Base-by-base conservation (phyloP, 1,139 yeast species). In the Pichia sp. region DNA sequence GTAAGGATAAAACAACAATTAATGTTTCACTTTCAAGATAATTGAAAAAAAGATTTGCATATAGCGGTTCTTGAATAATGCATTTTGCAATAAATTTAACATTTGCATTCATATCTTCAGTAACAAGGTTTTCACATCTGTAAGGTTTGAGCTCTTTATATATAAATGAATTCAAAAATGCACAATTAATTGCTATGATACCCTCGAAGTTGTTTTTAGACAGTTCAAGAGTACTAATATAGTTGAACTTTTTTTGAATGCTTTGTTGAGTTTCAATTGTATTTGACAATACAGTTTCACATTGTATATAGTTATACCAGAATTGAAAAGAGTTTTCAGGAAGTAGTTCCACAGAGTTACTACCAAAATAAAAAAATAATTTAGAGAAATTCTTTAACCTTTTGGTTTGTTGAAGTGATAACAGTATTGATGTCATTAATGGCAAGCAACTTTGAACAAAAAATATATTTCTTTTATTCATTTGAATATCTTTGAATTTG, bases 361-460 rank as follows among this genome's bases (percentile, higher is more conserved):
- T 58, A 3, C 64, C 67, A 36, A 47, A 53, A 40, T 58, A 58
- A 43, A 59, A 62, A 6, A 55, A 48, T 16, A 64, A 38, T 35
- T 57, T 59, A 11, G 63, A 53, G 18, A 63, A 49, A 45, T 62
- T 63, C 12, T 20, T 29, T 3, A 43, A 12, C 15, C 34, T 24
- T 24, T 32, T 40, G 11, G 4, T 23, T 8, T 40, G 25, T 22
- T 30, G n/a, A 13, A 27, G n/a, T 16, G 43, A 29, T n/a, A 40
- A 13, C 18, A 36, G 18, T 15, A 36, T 15, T 15, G 26, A 16
- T 13, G 56, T 47, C n/a, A 62, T 45, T 39, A 20, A 36, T n/a
- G 26, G 9, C 4, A 49, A 13, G 16, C 6, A 20, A 11, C 6
- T 15, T 16, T 40, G 39, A n/a, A 44, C 22, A 15, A 45, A 40